phyloP scores from a whole-genome alignment of 75 land plant genomes.

The Gnetum montanum region DNA sequence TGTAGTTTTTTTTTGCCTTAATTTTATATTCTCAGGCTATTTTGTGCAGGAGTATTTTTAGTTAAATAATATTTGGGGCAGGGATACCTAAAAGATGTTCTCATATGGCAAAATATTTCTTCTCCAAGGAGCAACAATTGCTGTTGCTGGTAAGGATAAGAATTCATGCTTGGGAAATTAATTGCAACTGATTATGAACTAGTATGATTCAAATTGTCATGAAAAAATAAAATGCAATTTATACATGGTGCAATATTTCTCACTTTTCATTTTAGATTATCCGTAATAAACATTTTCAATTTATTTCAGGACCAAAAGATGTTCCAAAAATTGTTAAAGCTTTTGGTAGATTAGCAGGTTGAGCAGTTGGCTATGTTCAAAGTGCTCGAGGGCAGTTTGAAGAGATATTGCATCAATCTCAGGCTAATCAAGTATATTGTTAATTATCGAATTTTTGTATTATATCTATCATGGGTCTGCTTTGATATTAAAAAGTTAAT shows the following conservation, averaged over 20 bases:
- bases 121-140: constrained; percentile 61
- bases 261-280: neutral
- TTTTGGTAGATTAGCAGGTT: constrained; percentile 71
- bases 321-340: constrained; percentile 61
- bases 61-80: no score
- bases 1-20: no score
- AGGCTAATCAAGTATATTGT: constrained; percentile 60
- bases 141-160: constrained; percentile 37
- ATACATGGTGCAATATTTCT: constrained; percentile 1
- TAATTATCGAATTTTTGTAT: no score
- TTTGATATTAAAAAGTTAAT: no score
- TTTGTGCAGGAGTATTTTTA: no score
- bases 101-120: constrained; percentile 74
- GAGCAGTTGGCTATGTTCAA: constrained; percentile 74
- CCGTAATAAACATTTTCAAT: constrained; percentile 1
- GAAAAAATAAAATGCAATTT: no score
- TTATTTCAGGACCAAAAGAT: constrained; percentile 69
- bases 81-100: no score
- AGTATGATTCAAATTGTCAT: no score
- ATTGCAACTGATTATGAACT: no score
- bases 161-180: neutral
- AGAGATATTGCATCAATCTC: constrained; percentile 56
- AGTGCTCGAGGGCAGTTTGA: constrained; percentile 69
- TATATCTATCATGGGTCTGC: no score
- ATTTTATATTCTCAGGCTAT: no score